Evolutionary conservation across 2,329 filamentous ascomycete genomes (phyloP).

Genomic region (Neodidymelliopsis sp.): DNA sequence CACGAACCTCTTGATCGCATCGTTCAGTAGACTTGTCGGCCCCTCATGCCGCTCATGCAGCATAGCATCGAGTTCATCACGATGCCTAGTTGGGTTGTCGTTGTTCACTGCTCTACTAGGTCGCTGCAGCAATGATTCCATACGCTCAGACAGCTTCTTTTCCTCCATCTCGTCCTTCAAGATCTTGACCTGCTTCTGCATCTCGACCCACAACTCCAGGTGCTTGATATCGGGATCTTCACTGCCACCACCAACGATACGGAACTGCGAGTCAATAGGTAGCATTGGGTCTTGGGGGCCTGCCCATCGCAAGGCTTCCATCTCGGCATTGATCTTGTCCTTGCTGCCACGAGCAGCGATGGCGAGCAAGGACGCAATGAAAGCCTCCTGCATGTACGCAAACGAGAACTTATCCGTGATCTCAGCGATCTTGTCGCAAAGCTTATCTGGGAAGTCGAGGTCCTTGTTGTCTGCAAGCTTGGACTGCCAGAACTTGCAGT

Average conservation of each 20-base stretch:
- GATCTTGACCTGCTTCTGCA: constrained; percentile 54
- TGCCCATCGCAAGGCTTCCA: constrained; percentile 29
- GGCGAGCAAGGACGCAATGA: constrained; percentile 51
- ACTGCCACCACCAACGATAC: constrained; percentile 4
- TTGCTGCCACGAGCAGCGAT: constrained; percentile 40
- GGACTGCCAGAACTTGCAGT: constrained; percentile 55
- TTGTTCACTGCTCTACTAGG: neutral
- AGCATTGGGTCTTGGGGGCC: constrained; percentile 40
- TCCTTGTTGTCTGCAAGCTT: constrained; percentile 49
- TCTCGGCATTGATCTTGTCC: constrained; percentile 12
- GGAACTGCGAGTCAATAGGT: constrained; percentile 4
- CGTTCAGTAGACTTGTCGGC: neutral
- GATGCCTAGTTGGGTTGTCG: constrained; percentile 14
- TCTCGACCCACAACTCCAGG: constrained; percentile 51
- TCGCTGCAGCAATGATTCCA: constrained; percentile 7
- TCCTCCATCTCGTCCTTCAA: constrained; percentile 51
- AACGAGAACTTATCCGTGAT: constrained; percentile 56
- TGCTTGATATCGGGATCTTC: constrained; percentile 42
- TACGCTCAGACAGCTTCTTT: constrained; percentile 19
- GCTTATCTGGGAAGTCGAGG: constrained; percentile 52
- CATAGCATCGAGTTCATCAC: constrained; percentile 36
- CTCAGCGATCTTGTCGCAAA: constrained; percentile 50
- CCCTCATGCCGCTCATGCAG: constrained; percentile 21
- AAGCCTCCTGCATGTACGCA: constrained; percentile 56
- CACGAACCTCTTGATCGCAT: constrained; percentile 12